Evolutionary conservation across 164 flowering plant species (phyloP).

Genomic region (Protea cynaroides): DNA sequence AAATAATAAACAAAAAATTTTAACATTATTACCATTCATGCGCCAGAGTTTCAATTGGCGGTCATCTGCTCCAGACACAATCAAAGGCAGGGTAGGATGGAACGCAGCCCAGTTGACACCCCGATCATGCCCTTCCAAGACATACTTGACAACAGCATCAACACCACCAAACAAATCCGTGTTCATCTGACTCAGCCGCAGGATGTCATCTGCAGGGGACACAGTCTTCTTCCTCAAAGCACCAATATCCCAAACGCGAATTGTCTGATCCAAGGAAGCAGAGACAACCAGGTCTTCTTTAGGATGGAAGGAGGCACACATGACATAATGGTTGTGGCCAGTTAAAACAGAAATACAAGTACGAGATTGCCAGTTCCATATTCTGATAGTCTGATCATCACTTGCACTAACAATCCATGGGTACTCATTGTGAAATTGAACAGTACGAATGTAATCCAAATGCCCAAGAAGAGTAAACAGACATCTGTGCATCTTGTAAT

Average conservation of each 20-base stretch:
- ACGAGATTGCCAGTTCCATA: constrained; percentile 99
- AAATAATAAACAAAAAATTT: background rate
- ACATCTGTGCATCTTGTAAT: constrained; percentile 67
- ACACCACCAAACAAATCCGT: constrained; percentile 91
- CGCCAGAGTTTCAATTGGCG: constrained; percentile 97
- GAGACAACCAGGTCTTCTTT: constrained; percentile 92
- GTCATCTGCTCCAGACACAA: constrained; percentile 91
- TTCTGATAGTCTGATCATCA: constrained; percentile 85
- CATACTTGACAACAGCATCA: constrained; percentile 93
- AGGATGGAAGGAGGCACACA: constrained; percentile 85
- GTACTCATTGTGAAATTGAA: constrained; percentile 75
- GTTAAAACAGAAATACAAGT: constrained; percentile 76
- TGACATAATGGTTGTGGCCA: constrained; percentile 92
- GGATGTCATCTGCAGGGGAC: constrained; percentile 81
- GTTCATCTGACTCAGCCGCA: constrained; percentile 85
- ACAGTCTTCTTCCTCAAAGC: constrained; percentile 76
- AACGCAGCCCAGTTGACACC: constrained; percentile 97
- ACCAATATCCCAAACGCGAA: constrained; percentile 95
- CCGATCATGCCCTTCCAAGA: constrained; percentile 75
- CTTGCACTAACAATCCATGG: constrained; percentile 97
- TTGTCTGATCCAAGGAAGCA: constrained; percentile 90
- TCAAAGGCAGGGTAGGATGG: constrained; percentile 80
- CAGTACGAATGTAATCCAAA: constrained; percentile 90
- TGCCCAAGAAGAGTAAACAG: constrained; percentile 83
- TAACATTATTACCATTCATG: constrained; percentile 67